Base-by-base conservation (phyloP, 1,284 basidiomycete species). In the Cystodermella granulosa region DNA sequence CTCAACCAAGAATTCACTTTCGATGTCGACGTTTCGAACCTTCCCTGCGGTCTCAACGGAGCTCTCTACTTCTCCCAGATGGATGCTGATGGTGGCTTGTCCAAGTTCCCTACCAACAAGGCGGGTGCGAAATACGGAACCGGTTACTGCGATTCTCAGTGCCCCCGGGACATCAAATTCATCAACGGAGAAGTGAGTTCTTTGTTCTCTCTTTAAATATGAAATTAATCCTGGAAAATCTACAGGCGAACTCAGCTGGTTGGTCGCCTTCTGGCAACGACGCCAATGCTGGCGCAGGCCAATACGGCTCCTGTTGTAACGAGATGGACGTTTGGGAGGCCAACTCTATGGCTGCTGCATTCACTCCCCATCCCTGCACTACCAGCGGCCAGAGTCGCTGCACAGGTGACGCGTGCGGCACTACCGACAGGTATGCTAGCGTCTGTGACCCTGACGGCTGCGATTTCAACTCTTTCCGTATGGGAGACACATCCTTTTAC, bases 381-480 rank as follows among this genome's bases (percentile, higher is more conserved):
- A 22, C 24, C 17, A 24, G 11, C 17, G 17, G 15, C 11, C 38
- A 23, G 38, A 23, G 20, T 17, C 20, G 22, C 11, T 40, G 38
- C 38, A 13, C 5, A 7, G 38, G 20, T 13, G 21, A 17, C 15
- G 20, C 14, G 5, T 40, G 38, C 22, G 38, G 38, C 17, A 13
- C 17, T 11, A 13, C 38, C 5, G 22, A 40, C 38, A 21, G 38
- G 20, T 14, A 24, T 24, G 38, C 8, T 11, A 21, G 38, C 22
- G 17, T 40, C 22, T 40, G 38, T 17, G 38, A 40, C 22, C 8
- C 17, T 7, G 38, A 40, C 22, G 38, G 38, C 11, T 40, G 38
- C 38, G 38, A 40, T 22, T 40, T 40, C 38, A 40, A 40, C 38
- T 40, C 38, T 8, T 40, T 40, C 38, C 38, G 38, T 24, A 40